Conservation (phyloP, 2,329 filamentous ascomycete species). For the Xylariaceae sp. region DNA sequence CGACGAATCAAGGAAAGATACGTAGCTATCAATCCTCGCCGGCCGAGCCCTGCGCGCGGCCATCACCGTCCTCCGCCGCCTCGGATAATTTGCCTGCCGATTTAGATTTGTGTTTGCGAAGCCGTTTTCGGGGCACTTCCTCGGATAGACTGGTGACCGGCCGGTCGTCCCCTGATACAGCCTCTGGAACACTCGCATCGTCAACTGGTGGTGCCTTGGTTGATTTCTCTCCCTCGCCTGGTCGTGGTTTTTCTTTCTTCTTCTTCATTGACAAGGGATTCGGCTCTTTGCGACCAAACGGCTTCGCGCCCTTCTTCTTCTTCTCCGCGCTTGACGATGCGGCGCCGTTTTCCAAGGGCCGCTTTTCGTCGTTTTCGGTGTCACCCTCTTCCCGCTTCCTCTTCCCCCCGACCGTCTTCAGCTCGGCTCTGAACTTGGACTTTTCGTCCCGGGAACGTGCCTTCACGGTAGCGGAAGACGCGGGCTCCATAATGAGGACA, state of each 20-base stretch:
- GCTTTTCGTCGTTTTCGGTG: slow-evolving; percentile 32
- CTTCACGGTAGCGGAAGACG: slow-evolving; percentile 63
- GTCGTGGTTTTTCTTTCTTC: slow-evolving; percentile 32
- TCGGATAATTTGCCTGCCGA: too few species aligned
- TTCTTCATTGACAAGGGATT: slow-evolving; percentile 72
- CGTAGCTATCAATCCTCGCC: too few species aligned
- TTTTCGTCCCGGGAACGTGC: slow-evolving; percentile 66
- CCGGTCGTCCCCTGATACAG: too few species aligned
- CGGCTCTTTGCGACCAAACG: slow-evolving; percentile 61
- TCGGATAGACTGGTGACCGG: too few species aligned
- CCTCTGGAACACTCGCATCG: slow-evolving; percentile 6
- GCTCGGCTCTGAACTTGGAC: slow-evolving; percentile 67
- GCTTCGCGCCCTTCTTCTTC: slow-evolving; percentile 42
- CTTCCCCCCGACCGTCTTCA: slow-evolving; percentile 51
- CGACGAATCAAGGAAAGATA: too few species aligned
- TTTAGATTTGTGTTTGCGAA: too few species aligned
- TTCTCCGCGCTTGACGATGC: slow-evolving; percentile 28
- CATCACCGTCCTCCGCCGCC: too few species aligned
- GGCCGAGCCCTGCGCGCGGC: too few species aligned
- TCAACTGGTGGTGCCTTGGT: slow-evolving; percentile 4
- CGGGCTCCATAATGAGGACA: slow-evolving; percentile 69
- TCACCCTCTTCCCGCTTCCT: slow-evolving; percentile 46
- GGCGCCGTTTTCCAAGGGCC: slow-evolving; percentile 20
- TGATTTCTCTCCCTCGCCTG: neutral
- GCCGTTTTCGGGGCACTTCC: too few species aligned